Evolutionary conservation across 345 rosid genomes (phyloP), one percentile per base, ranked within the genome.

Genomic region (Pistacia vera): DNA sequence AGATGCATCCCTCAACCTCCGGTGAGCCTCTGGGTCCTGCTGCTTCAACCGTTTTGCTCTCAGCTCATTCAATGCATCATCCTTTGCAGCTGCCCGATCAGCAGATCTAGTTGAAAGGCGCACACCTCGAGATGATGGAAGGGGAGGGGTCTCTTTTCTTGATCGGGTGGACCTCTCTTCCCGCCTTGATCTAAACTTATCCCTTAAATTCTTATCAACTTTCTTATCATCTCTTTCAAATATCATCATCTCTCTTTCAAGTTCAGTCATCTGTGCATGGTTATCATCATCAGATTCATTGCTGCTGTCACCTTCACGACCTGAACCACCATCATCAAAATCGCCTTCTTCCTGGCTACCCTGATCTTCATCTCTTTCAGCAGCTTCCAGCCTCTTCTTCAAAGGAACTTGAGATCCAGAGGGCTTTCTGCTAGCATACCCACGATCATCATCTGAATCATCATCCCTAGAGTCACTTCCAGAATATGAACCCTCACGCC

Each of bases 361-460:
- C 56, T 86, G 92, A 66, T 88, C 92, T 57, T 87, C 97, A 51
- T 94, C 97, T 79, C 95, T 92, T 61, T 93, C 98, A 10, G 89
- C 41, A 13, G 97, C 83, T 4, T 94, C 99, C 33, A 89, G 67
- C 78, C 99, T 88, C 86, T 97, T 94, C 88, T 94, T 92, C 78
- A 97, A 70, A 74, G 98, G 99, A 11, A 97, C 97, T 84, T 97
- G 94, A 77, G 99, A 85, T 3, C 93, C 97, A 44, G 98, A 92
- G 0, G 99, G 97, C 72, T 94, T 97, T 65, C 96, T 88, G 83
- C 85, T 85, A 0, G 90, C 75, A 79, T 87, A 97, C 22, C 89
- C 97, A 51, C 80, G 91, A 46, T 79, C 93, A 78, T 85, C 92
- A 64, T 94, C 98, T 0, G 98, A 97, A 75, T 90, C 92, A 61